Conservation (phyloP, 108 stramenopile species). For the Conticribra guillardii region DNA sequence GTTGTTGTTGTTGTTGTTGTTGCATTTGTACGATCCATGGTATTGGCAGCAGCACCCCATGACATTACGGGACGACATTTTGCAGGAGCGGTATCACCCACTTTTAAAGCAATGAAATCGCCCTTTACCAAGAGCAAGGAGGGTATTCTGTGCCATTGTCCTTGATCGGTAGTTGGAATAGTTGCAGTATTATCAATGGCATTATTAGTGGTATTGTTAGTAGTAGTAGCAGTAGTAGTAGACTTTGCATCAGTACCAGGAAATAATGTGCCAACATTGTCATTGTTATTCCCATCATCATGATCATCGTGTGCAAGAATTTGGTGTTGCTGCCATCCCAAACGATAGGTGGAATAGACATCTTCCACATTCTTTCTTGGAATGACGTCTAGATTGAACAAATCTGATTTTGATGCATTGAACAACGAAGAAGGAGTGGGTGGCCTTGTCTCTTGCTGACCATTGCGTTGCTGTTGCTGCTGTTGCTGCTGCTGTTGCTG, state of each 20-base stretch:
- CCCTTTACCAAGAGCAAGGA: conserved; percentile 72
- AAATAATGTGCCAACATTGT: no score
- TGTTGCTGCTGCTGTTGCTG: background rate
- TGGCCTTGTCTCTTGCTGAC: background rate
- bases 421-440: background rate
- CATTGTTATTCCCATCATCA: no score
- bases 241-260: background rate
- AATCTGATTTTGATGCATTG: background rate
- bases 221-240: no score
- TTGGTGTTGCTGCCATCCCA: background rate
- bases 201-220: no score
- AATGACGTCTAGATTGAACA: conserved; percentile 21
- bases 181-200: no score
- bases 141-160: conserved; percentile 71
- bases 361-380: conserved; percentile 50
- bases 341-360: conserved; percentile 78
- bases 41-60: no score
- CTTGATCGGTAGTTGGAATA: background rate
- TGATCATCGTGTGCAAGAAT: background rate
- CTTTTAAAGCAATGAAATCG: conserved; percentile 78
- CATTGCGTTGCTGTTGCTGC: background rate
- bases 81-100: conserved; percentile 78
- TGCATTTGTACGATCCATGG: no score
- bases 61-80: conserved; percentile 38
- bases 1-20: no score